A percentile compares a stretch with the other conserved stretches of the same genome.
These are phyloP conservation scores for Lagenidium giganteum DNA, from an alignment of 352 stramenopile species.

Conservation along the genomic window DNA sequence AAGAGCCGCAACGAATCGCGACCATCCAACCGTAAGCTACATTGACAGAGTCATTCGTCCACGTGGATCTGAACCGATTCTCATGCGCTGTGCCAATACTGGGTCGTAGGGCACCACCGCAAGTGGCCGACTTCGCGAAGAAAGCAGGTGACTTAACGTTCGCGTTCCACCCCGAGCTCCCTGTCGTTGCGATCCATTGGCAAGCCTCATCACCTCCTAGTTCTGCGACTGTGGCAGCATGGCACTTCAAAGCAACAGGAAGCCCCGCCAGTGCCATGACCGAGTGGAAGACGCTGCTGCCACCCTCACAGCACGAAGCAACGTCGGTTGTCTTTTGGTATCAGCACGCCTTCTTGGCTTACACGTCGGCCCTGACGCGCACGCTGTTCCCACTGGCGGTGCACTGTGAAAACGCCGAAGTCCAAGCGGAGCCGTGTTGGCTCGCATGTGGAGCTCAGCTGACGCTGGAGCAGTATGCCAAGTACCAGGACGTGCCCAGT, in stretches of 20 bases:
- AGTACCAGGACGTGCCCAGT: constrained; percentile 42
- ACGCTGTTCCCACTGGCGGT: constrained; percentile 5
- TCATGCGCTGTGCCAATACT: too few species aligned
- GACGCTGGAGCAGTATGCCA: constrained; percentile 60
- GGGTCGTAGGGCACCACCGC: constrained; percentile 32
- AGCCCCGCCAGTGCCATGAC: too few species aligned
- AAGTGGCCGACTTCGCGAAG: constrained; percentile 44
- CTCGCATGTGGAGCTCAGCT: too few species aligned
- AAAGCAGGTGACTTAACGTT: constrained; percentile 40
- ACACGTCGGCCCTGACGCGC: constrained; percentile 4
- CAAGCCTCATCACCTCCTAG: constrained; percentile 3
- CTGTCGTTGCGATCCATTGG: constrained; percentile 46
- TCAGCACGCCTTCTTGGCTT: constrained; percentile 4
- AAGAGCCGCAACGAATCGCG: constrained; percentile 26
- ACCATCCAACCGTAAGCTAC: constrained; percentile 26
- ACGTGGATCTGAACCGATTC: too few species aligned
- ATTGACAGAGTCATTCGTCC: too few species aligned
- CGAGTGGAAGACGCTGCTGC: too few species aligned
- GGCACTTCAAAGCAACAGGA: too few species aligned
- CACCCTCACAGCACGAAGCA: too few species aligned
- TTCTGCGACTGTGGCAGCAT: too few species aligned
- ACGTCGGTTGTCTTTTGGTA: constrained; percentile 9
- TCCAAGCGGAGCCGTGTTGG: too few species aligned
- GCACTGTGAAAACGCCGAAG: not conserved
- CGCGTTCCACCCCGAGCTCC: constrained; percentile 30